Base-by-base conservation (phyloP, 257 asterid genomes). In the Fraxinus americana region DNA sequence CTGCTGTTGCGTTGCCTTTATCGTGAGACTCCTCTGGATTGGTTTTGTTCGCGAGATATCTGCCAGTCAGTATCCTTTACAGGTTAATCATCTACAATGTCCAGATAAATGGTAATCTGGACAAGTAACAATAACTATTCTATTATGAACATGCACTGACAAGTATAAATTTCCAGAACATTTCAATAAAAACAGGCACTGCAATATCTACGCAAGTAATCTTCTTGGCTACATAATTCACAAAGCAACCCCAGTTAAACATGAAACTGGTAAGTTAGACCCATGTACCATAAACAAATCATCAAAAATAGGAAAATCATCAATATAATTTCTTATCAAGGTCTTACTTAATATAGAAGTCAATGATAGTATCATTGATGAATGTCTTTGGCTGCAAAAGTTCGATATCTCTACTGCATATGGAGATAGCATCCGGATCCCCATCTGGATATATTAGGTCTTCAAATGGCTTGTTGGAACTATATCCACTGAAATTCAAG, bases 291-390 rank as follows among this genome's bases (percentile, higher is more conserved):
- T 4, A 1, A 13, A 57, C n/a, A 79, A 54, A 71, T 35, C 74
- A 76, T 68, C 19, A 71, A 57, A 29, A 29, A 29, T 29, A 29
- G 32, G 32, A 29, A 29, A 32, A 72, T 57, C 13, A 19, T 54
- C 25, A 54, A 57, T 59, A n/a, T 7, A 59, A 59, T 23, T 7
- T 9, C 30, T 59, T 59, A 8, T 59, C 13, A 2, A 7, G 30
- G 30, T 50, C 94, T 86, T 84, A 93, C 99, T 87, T 93, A 25
- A 88, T 80, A 83, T 95, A 95, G 83, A 95, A 93, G 86, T 93
- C 98, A 77, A 95, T 85, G 54, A 95, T 87, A 50, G 97, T 95
- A 80, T 95, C 99, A 61, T 93, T 95, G 89, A 93, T 88, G 82
- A 95, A 95, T 69, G 90, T 86, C 86, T 79, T 75, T 5, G 99